A percentile compares a stretch with the other conserved stretches of the same genome.
Conservation (phyloP, 2,329 filamentous ascomycete species). For the Colletotrichum lentis region DNA sequence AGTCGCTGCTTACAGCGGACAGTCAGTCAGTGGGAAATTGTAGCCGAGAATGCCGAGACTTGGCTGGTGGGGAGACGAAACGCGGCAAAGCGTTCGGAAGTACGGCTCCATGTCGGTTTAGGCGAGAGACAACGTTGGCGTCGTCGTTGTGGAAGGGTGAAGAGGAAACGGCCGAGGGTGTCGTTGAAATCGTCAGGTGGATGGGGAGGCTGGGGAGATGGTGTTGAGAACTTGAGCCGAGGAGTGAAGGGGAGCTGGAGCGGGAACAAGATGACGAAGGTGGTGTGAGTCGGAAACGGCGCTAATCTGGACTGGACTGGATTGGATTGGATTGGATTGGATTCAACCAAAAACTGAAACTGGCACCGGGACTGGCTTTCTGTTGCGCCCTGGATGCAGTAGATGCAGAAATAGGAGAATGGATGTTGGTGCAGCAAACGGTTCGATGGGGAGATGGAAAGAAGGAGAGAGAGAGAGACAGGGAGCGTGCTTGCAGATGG, state of each 20-base stretch:
- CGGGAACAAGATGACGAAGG: slow-evolving; percentile 8
- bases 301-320: not conserved
- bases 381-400: not conserved
- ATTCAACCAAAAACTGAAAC: no score
- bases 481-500: no score
- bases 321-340: no score
- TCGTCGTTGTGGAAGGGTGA: not conserved
- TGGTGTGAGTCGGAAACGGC: slow-evolving; percentile 14
- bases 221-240: not conserved
- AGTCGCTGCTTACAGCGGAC: not conserved
- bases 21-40: slow-evolving; percentile 10
- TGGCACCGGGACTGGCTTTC: not conserved
- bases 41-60: slow-evolving; percentile 16
- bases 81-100: not conserved
- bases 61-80: not conserved
- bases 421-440: not conserved
- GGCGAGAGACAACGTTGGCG: slow-evolving; percentile 6
- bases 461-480: not conserved
- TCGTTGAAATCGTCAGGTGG: not conserved
- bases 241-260: not conserved
- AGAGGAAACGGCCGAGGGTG: no score
- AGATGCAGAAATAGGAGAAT: not conserved
- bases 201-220: slow-evolving; percentile 10
- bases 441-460: not conserved
- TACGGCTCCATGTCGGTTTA: not conserved